A percentile compares a stretch with the other conserved stretches of the same genome.
Evolutionary conservation across 208 protist species (phyloP).

Genomic region (Lotmaria passim): DNA sequence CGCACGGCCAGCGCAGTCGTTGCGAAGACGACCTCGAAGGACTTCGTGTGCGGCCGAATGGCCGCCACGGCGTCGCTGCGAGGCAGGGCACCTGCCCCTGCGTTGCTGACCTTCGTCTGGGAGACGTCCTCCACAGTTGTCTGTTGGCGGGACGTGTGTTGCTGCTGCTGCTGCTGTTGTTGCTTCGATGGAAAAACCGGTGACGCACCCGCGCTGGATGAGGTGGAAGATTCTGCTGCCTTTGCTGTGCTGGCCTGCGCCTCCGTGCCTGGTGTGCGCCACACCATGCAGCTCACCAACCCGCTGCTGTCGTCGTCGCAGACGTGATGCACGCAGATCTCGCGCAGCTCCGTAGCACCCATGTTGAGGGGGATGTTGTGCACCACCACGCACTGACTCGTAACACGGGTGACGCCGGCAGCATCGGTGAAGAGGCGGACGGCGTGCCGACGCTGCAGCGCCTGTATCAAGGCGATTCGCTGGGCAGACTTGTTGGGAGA

Average conservation of each 20-base stretch:
- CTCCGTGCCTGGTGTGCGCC: slow-evolving; percentile 8
- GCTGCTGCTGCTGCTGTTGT: slow-evolving; percentile 5
- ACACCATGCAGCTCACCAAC: slow-evolving; percentile 68
- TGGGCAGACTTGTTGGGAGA: neutral
- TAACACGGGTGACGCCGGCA: slow-evolving; percentile 45
- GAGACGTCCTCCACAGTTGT: neutral
- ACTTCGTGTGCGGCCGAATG: slow-evolving; percentile 29
- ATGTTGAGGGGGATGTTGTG: slow-evolving; percentile 67
- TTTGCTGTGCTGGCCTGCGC: neutral
- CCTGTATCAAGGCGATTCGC: slow-evolving; percentile 19
- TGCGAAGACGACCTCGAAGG: slow-evolving; percentile 78
- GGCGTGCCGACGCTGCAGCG: slow-evolving; percentile 22
- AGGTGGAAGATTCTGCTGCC: neutral
- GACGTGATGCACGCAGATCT: slow-evolving; percentile 53
- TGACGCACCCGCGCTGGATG: neutral
- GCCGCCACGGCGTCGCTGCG: slow-evolving; percentile 24
- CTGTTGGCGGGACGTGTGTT: neutral
- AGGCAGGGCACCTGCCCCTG: slow-evolving; percentile 8
- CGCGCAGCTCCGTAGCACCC: slow-evolving; percentile 64
- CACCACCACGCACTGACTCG: slow-evolving; percentile 54
- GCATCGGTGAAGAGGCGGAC: slow-evolving; percentile 50
- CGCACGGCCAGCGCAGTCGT: slow-evolving; percentile 49
- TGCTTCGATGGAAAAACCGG: slow-evolving; percentile 5
- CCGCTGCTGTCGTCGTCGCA: slow-evolving; percentile 25
- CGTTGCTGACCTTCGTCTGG: no score